These are phyloP conservation scores for Wickerhamomyces bisporus DNA, from an alignment of 805 yeast species.

Conservation along the genomic window DNA sequence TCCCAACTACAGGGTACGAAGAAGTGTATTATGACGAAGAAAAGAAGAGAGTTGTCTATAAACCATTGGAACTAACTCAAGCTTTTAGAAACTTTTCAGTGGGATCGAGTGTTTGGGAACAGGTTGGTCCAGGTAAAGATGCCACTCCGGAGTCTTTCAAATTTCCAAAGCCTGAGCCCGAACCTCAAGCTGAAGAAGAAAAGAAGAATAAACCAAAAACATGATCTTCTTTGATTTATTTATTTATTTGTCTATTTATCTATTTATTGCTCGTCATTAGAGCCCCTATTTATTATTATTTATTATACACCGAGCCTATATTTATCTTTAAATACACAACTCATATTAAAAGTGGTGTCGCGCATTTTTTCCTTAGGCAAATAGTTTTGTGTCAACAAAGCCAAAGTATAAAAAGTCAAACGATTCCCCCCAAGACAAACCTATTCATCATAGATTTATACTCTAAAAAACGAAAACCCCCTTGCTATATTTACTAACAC, in stretches of 20 bases:
- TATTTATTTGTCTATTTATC: constrained; percentile 18
- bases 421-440: too few relatives aligned
- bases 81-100: constrained; percentile 89
- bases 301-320: too few relatives aligned
- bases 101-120: constrained; percentile 89
- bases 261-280: constrained; percentile 6
- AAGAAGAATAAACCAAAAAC: constrained; percentile 18
- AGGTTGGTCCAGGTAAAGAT: constrained; percentile 82
- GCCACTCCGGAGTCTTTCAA: constrained; percentile 76
- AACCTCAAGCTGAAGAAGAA: constrained; percentile 45
- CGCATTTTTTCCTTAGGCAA: too few relatives aligned
- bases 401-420: too few relatives aligned
- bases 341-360: too few relatives aligned
- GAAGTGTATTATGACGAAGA: constrained; percentile 89
- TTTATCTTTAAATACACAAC: not conserved
- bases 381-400: too few relatives aligned
- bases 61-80: constrained; percentile 86
- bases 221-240: constrained; percentile 7
- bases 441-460: too few relatives aligned
- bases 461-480: too few relatives aligned
- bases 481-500: too few relatives aligned
- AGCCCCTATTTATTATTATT: constrained; percentile 3
- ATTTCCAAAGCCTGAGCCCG: constrained; percentile 79
- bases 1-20: constrained; percentile 89
- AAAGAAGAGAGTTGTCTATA: constrained; percentile 83